Conservation (phyloP, 2,329 filamentous ascomycete species). For the Clonostachys solani region DNA sequence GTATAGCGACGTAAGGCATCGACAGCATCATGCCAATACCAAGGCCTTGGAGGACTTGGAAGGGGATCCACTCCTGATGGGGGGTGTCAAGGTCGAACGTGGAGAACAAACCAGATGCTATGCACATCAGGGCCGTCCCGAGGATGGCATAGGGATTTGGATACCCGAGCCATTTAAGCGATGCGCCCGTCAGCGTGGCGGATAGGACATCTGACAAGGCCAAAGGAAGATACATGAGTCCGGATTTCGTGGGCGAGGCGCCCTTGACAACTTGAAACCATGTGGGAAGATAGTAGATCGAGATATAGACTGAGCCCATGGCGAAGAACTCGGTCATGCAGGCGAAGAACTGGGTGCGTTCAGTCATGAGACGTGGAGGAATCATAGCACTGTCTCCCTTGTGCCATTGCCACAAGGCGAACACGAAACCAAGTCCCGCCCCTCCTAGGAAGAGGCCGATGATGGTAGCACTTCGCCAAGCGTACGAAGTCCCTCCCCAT, state of each 20-base stretch:
- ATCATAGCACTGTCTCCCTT: background rate
- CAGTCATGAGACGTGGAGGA: background rate
- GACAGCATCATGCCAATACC: constrained; percentile 35
- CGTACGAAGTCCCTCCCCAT: constrained; percentile 47
- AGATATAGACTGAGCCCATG: constrained; percentile 1
- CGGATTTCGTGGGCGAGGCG: constrained; percentile 8
- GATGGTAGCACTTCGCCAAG: constrained; percentile 43
- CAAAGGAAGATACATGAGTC: constrained; percentile 2
- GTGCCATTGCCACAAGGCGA: constrained; percentile 15
- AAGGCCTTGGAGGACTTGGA: constrained; percentile 29
- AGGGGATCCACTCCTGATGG: constrained; percentile 6
- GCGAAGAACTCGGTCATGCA: constrained; percentile 22
- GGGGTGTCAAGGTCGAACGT: background rate
- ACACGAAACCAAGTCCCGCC: constrained; percentile 38
- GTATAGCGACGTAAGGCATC: constrained; percentile 36
- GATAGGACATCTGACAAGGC: background rate
- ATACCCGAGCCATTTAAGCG: constrained; percentile 17
- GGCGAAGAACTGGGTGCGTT: constrained; percentile 1
- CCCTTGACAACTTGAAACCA: constrained; percentile 41
- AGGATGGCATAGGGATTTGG: constrained; percentile 10
- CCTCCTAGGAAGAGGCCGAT: constrained; percentile 47
- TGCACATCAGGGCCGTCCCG: constrained; percentile 1
- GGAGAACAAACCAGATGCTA: constrained; percentile 28
- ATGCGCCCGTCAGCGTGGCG: background rate
- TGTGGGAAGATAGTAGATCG: constrained; percentile 32